A percentile compares a stretch with the other conserved stretches of the same genome.
These are phyloP conservation scores for Ceratocystis destructans DNA, from an alignment of 2,329 filamentous ascomycete genomes.

Conservation along the genomic window DNA sequence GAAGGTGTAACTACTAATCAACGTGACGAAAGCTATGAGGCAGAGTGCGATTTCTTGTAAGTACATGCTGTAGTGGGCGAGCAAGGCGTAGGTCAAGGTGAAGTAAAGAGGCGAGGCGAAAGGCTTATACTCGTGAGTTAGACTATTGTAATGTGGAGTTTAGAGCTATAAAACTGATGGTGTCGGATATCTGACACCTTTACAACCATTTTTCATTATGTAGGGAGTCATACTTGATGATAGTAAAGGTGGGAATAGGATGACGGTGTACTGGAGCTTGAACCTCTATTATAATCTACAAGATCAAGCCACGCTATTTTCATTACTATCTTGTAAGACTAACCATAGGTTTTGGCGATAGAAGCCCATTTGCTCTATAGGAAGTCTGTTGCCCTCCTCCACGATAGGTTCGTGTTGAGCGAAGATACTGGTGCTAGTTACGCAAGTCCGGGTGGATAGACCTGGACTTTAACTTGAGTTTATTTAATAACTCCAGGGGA, in stretches of 20 bases:
- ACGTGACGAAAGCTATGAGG: neutral
- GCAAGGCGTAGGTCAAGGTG: neutral
- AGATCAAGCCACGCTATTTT: too few relatives aligned
- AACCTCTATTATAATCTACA: too few relatives aligned
- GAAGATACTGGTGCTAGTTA: too few relatives aligned
- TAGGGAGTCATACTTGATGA: neutral
- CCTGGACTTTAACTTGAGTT: too few relatives aligned
- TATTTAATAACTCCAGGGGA: too few relatives aligned
- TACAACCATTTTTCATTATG: neutral
- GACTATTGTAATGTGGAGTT: neutral
- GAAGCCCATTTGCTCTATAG: too few relatives aligned
- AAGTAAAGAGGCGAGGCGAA: neutral
- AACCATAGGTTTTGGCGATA: too few relatives aligned
- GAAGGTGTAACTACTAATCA: neutral
- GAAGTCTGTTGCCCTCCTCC: too few relatives aligned
- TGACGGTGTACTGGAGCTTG: too few relatives aligned
- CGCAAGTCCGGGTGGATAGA: too few relatives aligned
- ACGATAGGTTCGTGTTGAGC: too few relatives aligned
- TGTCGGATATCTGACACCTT: neutral
- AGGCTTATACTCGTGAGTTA: neutral
- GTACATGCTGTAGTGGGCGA: neutral
- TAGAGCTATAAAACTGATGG: neutral
- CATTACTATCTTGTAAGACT: too few relatives aligned
- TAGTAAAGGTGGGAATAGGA: neutral
- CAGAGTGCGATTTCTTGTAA: neutral